Percentiles rank a stretch among this genome's conserved stretches.
phyloP scores from a whole-genome alignment of 345 rosid species.

The Schrenkiella parvula region DNA sequence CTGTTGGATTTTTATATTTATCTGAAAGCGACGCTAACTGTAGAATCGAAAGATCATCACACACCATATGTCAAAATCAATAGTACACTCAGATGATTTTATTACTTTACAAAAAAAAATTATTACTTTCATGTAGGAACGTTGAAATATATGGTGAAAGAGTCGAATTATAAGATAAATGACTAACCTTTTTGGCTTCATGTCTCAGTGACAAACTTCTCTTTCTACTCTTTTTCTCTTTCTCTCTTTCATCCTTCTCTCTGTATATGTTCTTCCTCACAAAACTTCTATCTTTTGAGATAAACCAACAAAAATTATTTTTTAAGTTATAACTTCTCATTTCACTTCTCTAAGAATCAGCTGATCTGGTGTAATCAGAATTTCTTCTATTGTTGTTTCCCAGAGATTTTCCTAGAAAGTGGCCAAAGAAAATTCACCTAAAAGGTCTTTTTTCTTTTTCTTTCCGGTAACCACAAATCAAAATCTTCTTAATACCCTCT shows the following conservation, averaged over 20 bases:
- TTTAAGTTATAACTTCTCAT: neutral
- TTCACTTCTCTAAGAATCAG: neutral
- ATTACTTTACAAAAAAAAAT: neutral
- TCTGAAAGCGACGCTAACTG: constrained; percentile 1
- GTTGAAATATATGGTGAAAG: constrained; percentile 14
- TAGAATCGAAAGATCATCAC: constrained; percentile 15
- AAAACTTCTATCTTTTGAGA: neutral
- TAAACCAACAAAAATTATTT: neutral
- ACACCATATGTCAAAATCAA: constrained; percentile 19
- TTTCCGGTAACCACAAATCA: neutral
- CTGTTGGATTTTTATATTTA: constrained; percentile 14
- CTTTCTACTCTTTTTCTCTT: constrained; percentile 12
- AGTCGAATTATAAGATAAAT: constrained; percentile 13
- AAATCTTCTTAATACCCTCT: neutral
- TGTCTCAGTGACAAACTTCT: constrained; percentile 22
- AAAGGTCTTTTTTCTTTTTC: neutral
- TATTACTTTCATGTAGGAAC: constrained; percentile 5
- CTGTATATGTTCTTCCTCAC: constrained; percentile 22
- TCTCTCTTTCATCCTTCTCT: constrained; percentile 24
- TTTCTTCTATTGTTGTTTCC: constrained; percentile 8
- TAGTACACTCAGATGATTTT: neutral
- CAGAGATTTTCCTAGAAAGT: constrained; percentile 3
- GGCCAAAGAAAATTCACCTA: constrained; percentile 2
- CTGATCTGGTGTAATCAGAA: neutral
- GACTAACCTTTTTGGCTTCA: constrained; percentile 23